These are phyloP conservation scores for Xylaria scruposa DNA, from an alignment of 495 filamentous ascomycete genomes.

Conservation along the genomic window DNA sequence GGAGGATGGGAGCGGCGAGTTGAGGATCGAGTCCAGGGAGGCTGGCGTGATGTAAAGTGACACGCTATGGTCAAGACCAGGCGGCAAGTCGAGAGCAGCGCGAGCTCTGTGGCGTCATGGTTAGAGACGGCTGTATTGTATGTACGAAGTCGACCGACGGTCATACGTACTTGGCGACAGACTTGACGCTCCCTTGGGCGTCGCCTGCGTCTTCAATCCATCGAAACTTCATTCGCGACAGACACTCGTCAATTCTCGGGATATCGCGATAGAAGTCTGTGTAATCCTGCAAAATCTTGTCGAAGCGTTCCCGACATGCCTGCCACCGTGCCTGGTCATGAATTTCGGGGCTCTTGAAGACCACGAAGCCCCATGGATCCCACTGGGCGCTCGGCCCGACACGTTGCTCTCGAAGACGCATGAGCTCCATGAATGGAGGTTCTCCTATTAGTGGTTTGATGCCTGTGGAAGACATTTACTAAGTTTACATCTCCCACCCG, in stretches of 20 bases:
- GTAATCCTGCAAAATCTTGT: constrained; percentile 11
- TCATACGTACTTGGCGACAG: constrained; percentile 14
- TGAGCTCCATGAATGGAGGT: constrained; percentile 11
- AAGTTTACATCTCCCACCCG: not conserved
- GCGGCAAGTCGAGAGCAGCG: not conserved
- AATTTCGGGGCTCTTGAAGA: constrained; percentile 19
- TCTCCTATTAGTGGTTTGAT: not conserved
- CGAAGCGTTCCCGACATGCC: constrained; percentile 16
- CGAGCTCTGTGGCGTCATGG: constrained; percentile 1
- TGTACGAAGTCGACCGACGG: not conserved
- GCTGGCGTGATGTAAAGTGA: constrained; percentile 14
- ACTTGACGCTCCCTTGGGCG: constrained; percentile 1
- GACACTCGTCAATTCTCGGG: constrained; percentile 7
- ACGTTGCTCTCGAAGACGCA: constrained; percentile 13
- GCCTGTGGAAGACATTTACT: constrained; percentile 4
- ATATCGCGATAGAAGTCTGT: not conserved
- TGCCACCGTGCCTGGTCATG: not conserved
- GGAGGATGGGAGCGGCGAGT: constrained; percentile 15
- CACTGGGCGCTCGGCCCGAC: constrained; percentile 7
- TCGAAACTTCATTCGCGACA: constrained; percentile 10
- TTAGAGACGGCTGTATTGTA: constrained; percentile 4
- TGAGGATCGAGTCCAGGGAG: constrained; percentile 7
- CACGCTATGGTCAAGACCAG: constrained; percentile 18
- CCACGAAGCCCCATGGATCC: constrained; percentile 21
- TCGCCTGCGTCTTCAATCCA: constrained; percentile 18